Base-by-base conservation (phyloP, 169 alveolate genomes). In the Blepharisma undulans region DNA sequence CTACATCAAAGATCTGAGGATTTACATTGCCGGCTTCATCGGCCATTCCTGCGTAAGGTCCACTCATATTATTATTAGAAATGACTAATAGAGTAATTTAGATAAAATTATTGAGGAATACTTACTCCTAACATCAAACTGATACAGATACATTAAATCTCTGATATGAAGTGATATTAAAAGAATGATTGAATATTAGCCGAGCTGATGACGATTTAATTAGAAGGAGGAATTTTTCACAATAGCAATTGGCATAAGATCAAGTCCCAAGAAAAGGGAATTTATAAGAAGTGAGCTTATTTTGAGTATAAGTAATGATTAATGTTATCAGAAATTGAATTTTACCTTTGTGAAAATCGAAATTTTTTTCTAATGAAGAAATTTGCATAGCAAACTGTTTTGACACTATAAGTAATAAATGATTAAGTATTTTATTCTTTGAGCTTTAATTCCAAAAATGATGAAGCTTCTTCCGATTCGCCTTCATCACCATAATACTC, bases 1-100 rank as follows among this genome's bases (percentile, higher is more conserved):
- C 99, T 72, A 97, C 98, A 91, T 98, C 98, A 88, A 98, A 95
- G 22, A 98, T 97, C 88, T 98, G 97, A 36, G 99, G 99, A 66
- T 97, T 94, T 60, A 98, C 98, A 89, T 96, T 96, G 89, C 91
- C 91, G 16, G 91, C 91, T 72, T 60, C 81, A 60, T 86, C 81
- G 7, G 34, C 48, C 32, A 12, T 25, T 2, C 91, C 91, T 66
- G n/a, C 72, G 91, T 86, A 84, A 48, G 74, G 36, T n/a, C 79
- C 74, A 60, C 89, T 84, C 89, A 84, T 84, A 36, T 84, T 84
- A 29, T 72, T 25, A 25, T 72, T 72, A 72, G 66, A 48, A 48
- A 48, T 48, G 10, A 5, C 10, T 48, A 48, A 48, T 48, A 48
- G 66, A 48, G 14, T 48, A 48, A 48, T 48, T 48, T 48, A 48